Evolutionary conservation across 2,329 filamentous ascomycete species (phyloP).

Genomic region (Knufia petricola): DNA sequence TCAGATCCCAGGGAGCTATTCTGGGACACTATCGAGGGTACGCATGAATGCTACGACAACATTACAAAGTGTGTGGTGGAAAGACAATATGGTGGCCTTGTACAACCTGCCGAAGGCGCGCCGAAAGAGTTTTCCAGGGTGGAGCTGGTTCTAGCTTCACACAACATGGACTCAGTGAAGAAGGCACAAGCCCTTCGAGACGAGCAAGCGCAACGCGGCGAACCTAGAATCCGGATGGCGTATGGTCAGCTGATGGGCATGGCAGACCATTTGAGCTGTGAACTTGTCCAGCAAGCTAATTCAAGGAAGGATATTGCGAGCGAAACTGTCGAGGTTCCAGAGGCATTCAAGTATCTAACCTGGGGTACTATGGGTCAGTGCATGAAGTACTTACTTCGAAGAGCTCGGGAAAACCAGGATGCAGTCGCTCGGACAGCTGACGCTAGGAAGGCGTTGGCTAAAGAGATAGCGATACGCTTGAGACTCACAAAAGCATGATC

Average conservation of each 20-base stretch:
- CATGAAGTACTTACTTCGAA: slow-evolving; percentile 59
- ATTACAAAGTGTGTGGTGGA: slow-evolving; percentile 59
- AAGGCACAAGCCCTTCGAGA: slow-evolving; percentile 43
- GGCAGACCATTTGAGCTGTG: slow-evolving; percentile 52
- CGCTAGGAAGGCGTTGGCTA: slow-evolving; percentile 42
- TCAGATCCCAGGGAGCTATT: slow-evolving; percentile 62
- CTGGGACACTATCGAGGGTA: slow-evolving; percentile 61
- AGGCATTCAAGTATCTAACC: slow-evolving; percentile 47
- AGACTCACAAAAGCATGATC: slow-evolving; percentile 9
- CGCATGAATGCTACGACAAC: slow-evolving; percentile 62
- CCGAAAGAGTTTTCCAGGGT: slow-evolving; percentile 45
- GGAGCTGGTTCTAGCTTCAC: slow-evolving; percentile 65
- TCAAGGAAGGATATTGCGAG: slow-evolving; percentile 28
- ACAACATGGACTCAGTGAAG: slow-evolving; percentile 65
- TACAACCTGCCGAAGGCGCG: slow-evolving; percentile 38
- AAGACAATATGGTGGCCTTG: slow-evolving; percentile 48
- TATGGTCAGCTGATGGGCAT: slow-evolving; percentile 53
- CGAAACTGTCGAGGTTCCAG: slow-evolving; percentile 31
- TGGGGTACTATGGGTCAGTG: slow-evolving; percentile 60
- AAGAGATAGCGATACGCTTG: slow-evolving; percentile 37
- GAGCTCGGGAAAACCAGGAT: slow-evolving; percentile 54
- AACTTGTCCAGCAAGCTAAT: slow-evolving; percentile 38
- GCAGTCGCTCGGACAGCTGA: slow-evolving; percentile 47
- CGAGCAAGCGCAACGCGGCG: slow-evolving; percentile 31
- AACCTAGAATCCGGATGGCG: slow-evolving; percentile 39